phyloP scores from a whole-genome alignment of 2,329 filamentous ascomycete genomes.

The Fusarium nanum region DNA sequence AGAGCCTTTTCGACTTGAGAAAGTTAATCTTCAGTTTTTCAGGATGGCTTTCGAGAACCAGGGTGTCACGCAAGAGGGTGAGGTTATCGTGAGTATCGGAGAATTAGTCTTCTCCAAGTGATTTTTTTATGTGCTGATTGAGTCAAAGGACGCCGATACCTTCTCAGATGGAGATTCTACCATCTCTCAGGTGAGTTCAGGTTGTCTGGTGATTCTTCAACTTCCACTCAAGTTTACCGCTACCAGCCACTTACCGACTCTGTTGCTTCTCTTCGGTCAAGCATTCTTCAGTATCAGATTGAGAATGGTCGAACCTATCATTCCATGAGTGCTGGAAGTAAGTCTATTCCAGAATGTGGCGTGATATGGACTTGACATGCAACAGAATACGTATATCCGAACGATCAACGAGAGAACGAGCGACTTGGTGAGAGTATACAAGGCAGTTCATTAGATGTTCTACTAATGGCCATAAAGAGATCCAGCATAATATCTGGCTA shows the following conservation, averaged over 20 bases:
- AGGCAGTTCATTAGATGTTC: too few species aligned
- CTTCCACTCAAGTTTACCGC: background rate
- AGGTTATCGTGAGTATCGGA: background rate
- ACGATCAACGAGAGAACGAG: background rate
- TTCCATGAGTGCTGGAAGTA: background rate
- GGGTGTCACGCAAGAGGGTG: background rate
- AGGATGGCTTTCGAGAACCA: background rate
- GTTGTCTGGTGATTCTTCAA: background rate
- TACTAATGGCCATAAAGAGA: background rate
- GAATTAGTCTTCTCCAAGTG: too few species aligned
- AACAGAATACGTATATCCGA: background rate
- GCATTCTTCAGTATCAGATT: background rate
- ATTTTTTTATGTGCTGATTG: too few species aligned
- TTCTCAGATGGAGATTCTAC: background rate
- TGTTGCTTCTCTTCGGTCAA: background rate
- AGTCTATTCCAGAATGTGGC: accelerated
- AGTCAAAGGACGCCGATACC: background rate
- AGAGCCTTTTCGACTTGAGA: accelerated
- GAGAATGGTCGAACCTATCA: background rate
- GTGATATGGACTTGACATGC: background rate
- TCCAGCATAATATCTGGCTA: background rate
- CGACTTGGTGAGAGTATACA: background rate
- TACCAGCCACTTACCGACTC: background rate
- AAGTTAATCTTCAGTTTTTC: background rate
- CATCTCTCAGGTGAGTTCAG: background rate